These are phyloP conservation scores for Euryodendron excelsum DNA, from an alignment of 148 eudicot genomes.

Conservation along the genomic window DNA sequence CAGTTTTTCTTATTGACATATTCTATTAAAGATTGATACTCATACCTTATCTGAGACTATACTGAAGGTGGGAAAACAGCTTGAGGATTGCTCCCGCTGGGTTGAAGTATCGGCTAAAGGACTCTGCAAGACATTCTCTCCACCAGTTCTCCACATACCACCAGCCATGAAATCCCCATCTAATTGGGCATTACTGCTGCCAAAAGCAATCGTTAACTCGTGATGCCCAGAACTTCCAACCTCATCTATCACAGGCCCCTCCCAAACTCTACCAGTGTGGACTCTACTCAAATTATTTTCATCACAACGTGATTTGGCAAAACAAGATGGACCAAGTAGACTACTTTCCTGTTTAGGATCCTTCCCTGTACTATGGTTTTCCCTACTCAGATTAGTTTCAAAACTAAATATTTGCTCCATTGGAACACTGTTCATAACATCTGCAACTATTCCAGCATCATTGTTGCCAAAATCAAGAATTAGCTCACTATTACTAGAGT, in stretches of 20 bases:
- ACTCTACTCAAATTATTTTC: conserved; percentile 41
- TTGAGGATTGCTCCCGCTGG: conserved; percentile 48
- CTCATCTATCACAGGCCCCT: conserved; percentile 43
- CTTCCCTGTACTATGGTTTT: conserved; percentile 35
- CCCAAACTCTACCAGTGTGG: conserved; percentile 45
- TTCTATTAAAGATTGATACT: conserved; percentile 8
- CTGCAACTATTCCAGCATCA: conserved; percentile 37
- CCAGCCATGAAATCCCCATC: conserved; percentile 47
- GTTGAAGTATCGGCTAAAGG: conserved; percentile 49
- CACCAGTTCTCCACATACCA: conserved; percentile 60
- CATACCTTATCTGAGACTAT: conserved; percentile 67
- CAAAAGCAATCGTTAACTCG: conserved; percentile 65
- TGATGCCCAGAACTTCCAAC: conserved; percentile 46
- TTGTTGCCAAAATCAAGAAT: conserved; percentile 49
- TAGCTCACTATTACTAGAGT: conserved; percentile 35
- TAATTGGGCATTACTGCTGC: conserved; percentile 40
- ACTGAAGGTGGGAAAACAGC: conserved; percentile 50
- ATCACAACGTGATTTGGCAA: conserved; percentile 38
- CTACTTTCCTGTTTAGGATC: conserved; percentile 44
- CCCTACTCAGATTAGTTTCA: conserved; percentile 37
- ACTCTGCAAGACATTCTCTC: conserved; percentile 46
- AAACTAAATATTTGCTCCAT: conserved; percentile 50
- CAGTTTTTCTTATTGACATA: background rate
- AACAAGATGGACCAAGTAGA: conserved; percentile 55
- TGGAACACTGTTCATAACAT: conserved; percentile 34